Base-by-base conservation (phyloP, 345 rosid species). In the Pugionium dolabratum region DNA sequence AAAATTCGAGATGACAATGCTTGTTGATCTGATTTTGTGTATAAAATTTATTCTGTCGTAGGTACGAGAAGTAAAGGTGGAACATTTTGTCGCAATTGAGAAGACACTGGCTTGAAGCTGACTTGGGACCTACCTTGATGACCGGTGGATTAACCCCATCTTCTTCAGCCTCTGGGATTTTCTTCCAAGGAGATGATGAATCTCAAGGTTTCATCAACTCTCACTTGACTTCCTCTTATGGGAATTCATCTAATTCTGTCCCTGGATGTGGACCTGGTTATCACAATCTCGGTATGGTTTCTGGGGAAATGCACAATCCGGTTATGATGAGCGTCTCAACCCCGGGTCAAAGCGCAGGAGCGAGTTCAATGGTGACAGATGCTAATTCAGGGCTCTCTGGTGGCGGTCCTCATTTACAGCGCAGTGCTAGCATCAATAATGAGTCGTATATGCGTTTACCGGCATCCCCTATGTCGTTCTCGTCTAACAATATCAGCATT, bases 391-490 rank as follows among this genome's bases (percentile, higher is more conserved):
- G 85, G 0, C 83, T 90, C 58, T 93, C 98, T 29, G 89, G 91
- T 7, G 78, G 72, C 1, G 96, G 97, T 57, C 89, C 92, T 36
- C 84, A 82, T 70, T 79, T 94, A 82, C 96, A 88, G 84, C 86
- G 97, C 66, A 94, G 99, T 71, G 91, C 95, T 7, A 93, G 99
- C 80, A 80, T 90, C 75, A 94, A 94, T 69, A 86, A 86, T 4
- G 97, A 94, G 66, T 85, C 99, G 0, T 90, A 90, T 59, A 83
- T 93, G 92, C 96, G 99, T 64, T 80, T 90, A 72, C 97, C 99
- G 2, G 96, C 97, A 2, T 94, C 97, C 0, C 99, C 97, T 8
- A 76, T 94, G 90, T 90, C 99, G 0, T 94, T 88, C 73, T 73
- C 97, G 31, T 94, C 97, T n/a, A 93, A 93, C 74, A 92, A 92